These are phyloP conservation scores for Pezicula carpinea DNA, from an alignment of 2,329 filamentous ascomycete genomes.

Conservation along the genomic window DNA sequence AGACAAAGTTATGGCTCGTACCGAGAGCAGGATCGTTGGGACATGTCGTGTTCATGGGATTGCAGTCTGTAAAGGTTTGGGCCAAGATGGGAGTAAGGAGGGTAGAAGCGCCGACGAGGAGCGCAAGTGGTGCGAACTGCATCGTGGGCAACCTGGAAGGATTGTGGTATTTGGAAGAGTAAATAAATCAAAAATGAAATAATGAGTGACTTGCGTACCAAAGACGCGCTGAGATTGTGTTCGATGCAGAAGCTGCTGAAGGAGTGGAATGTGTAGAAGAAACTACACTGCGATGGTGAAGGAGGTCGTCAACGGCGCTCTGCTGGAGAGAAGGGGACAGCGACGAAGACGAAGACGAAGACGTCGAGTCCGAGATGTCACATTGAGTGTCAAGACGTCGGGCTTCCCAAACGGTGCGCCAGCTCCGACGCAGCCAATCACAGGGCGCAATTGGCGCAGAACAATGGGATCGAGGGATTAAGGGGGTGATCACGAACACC, in stretches of 20 bases:
- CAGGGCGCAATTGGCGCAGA: too few species aligned
- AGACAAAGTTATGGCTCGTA: conserved; percentile 55
- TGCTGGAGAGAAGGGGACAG: too few species aligned
- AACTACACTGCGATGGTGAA: background rate
- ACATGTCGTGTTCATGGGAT: conserved; percentile 69
- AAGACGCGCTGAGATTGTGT: conserved; percentile 2
- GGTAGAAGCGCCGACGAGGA: conserved; percentile 14
- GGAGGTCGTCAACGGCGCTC: background rate
- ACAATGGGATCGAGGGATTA: too few species aligned
- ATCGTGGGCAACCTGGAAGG: conserved; percentile 14
- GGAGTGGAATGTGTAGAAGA: conserved; percentile 9
- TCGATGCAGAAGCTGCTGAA: background rate
- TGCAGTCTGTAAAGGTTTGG: conserved; percentile 74
- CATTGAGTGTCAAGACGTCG: too few species aligned
- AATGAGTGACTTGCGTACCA: conserved; percentile 3
- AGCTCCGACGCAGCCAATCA: too few species aligned
- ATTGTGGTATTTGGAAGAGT: conserved; percentile 3
- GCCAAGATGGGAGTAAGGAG: conserved; percentile 46
- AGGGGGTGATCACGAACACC: too few species aligned
- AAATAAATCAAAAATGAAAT: conserved; percentile 6
- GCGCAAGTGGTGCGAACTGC: conserved; percentile 16
- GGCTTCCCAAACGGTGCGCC: too few species aligned
- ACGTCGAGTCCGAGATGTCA: too few species aligned
- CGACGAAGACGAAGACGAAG: background rate
- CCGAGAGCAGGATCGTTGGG: conserved; percentile 68